Conservation (phyloP, 1,284 basidiomycete genomes). For the Clitocybe nebularis region DNA sequence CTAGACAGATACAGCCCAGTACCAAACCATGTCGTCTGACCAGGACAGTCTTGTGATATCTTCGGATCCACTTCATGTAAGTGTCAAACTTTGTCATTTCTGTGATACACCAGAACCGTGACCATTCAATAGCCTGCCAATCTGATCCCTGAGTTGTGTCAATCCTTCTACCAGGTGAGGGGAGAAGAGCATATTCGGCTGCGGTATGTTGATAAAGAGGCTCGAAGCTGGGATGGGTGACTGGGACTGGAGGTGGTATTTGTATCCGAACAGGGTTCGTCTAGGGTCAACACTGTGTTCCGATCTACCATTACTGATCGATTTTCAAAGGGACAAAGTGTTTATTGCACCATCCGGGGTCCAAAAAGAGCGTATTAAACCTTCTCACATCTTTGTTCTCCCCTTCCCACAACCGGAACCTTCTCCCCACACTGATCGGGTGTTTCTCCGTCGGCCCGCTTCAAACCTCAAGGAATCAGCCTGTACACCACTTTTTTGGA, state of each 20-base stretch:
- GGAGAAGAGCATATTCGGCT: not conserved
- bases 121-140: constrained; percentile 62
- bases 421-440: constrained; percentile 60
- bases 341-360: constrained; percentile 87
- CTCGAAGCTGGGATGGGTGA: constrained; percentile 54
- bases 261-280: constrained; percentile 67
- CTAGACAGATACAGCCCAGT: not conserved
- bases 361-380: constrained; percentile 82
- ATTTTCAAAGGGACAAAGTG: constrained; percentile 57
- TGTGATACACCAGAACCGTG: constrained; percentile 2
- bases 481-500: constrained; percentile 90
- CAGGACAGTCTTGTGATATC: constrained; percentile 34
- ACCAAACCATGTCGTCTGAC: constrained; percentile 13
- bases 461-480: constrained; percentile 73
- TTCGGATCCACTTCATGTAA: constrained; percentile 48
- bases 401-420: constrained; percentile 65
- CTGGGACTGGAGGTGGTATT: constrained; percentile 63
- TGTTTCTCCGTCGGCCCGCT: constrained; percentile 71
- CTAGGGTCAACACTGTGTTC: not conserved
- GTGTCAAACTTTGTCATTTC: constrained; percentile 15
- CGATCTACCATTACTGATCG: not conserved
- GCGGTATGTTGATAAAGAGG: constrained; percentile 1
- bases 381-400: constrained; percentile 81
- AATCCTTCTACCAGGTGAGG: constrained; percentile 50
- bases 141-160: constrained; percentile 75